Base-by-base conservation (phyloP, 2,329 filamentous ascomycete genomes). In the Phialophora macrospora region DNA sequence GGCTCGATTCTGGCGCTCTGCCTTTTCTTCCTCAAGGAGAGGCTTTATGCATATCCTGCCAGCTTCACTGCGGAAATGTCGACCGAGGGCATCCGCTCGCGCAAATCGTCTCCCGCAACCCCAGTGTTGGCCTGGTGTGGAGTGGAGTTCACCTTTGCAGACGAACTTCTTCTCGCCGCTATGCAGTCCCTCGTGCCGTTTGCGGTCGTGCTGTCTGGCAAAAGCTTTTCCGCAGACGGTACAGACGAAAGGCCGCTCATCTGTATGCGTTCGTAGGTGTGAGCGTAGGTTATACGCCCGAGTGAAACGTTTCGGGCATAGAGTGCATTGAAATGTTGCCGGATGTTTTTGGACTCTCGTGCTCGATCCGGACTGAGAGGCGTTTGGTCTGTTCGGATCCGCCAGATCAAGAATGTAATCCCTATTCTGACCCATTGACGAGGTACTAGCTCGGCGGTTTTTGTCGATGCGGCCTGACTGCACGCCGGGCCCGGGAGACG, bases 121-220 rank as follows among this genome's bases (percentile, higher is more conserved):
- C 95, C 95, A 99, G 70, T 90, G 87, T 4, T 89, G 89, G 55
- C 89, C 88, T 1, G 87, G 87, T 9, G 64, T 46, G 4, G 70
- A 69, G 71, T 94, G 93, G 57, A 99, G 87, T 65, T 93, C 91
- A 60, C 95, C 95, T 72, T 92, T 93, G 80, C 95, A 99, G 7
- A 98, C 91, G 76, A 98, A 99, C 75, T 97, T 98, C 86, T 98
- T 99, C 80, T 99, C 95, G 49, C 95, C 95, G 0, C 92, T 96
- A 75, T 99, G 95, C 49, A 99, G 82, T 46, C 94, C 93, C 80
- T 99, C 95, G 78, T 99, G 95, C 46, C 95, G 90, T 79, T 99
- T 99, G 54, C 95, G 90, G 76, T 99, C 95, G 75, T 99, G 95
- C 75, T 99, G 95, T 28, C 95, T 90, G 5, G 95, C 95, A 79